Base-by-base conservation (phyloP, 177 flowering plant species). In the Tripterygium wilfordii region DNA sequence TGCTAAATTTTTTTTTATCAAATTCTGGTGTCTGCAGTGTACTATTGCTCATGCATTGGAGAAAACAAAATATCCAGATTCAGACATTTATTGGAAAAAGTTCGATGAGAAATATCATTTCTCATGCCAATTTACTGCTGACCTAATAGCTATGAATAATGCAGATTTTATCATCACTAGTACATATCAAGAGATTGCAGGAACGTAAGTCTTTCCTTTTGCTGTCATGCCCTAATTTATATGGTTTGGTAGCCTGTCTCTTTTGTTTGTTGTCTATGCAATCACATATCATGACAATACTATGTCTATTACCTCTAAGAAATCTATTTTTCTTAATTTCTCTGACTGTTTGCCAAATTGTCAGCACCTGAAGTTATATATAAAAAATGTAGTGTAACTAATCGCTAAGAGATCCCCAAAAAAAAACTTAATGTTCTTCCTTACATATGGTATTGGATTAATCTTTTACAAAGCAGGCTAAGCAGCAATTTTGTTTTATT, bases 91-190 rank as follows among this genome's bases (percentile, higher is more conserved):
- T 53, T 92, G 99, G 99, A 89, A 70, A 61, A 71, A 81, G 15
- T 89, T 62, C 53, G 99, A 92, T 13, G 89, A 84, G 2, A 84
- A 86, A 58, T 89, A 89, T 54, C 99, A 92, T 60, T 92, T 91
- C 61, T 76, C 98, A 17, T 81, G 92, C 59, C 98, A 90, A 53
- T 88, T 88, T 71, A 88, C 98, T 45, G 96, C 96, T 62, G 95
- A 89, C 57, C 44, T 89, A 19, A 58, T 92, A 49, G 95, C 99
- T 43, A 89, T 92, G 99, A 88, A 92, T 62, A 61, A 76, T 57
- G 88, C 96, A 10, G 99, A 92, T 74, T 92, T 92, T 61, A 92
- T 92, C 40, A 92, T 89, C 74, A 88, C 98, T 36, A 88, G 98
- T 58, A 91, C 98, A 44, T 85, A 79, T 60, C 98, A 91, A 63